Evolutionary conservation across 345 rosid species (phyloP).

Genomic region (Garcia nutans): DNA sequence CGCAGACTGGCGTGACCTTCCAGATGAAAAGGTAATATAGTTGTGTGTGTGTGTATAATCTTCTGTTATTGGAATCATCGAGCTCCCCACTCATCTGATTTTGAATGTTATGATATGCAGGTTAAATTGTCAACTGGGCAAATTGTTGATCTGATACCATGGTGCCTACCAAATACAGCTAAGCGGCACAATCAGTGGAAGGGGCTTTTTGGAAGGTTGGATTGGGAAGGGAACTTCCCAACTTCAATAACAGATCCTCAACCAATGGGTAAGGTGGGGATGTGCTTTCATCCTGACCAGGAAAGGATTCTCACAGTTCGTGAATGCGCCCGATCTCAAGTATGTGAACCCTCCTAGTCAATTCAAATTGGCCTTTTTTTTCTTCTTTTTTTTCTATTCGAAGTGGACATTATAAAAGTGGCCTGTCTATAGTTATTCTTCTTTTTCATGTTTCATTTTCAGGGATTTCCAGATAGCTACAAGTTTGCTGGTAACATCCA

Average conservation of each 20-base stretch:
- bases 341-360: conserved; percentile 8
- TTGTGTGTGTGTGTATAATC: not conserved
- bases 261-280: conserved; percentile 95
- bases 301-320: conserved; percentile 82
- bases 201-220: conserved; percentile 82
- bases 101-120: conserved; percentile 31
- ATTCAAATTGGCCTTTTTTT: not conserved
- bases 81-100: not conserved
- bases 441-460: conserved; percentile 1
- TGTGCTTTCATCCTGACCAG: conserved; percentile 93
- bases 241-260: conserved; percentile 87
- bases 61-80: not conserved
- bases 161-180: conserved; percentile 80
- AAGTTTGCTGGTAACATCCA: conserved; percentile 56
- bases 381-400: too few relatives aligned
- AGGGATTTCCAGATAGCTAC: conserved; percentile 89
- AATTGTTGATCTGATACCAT: conserved; percentile 64
- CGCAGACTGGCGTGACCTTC: conserved; percentile 92
- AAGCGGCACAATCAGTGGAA: conserved; percentile 82
- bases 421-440: not conserved
- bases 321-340: conserved; percentile 90
- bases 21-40: conserved; percentile 58
- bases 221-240: conserved; percentile 94
- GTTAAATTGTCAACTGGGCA: conserved; percentile 63
- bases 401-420: not conserved